Evolutionary conservation across 345 rosid species (phyloP), one percentile per base, ranked within the genome.

Genomic region (Streptanthus diversifolius): DNA sequence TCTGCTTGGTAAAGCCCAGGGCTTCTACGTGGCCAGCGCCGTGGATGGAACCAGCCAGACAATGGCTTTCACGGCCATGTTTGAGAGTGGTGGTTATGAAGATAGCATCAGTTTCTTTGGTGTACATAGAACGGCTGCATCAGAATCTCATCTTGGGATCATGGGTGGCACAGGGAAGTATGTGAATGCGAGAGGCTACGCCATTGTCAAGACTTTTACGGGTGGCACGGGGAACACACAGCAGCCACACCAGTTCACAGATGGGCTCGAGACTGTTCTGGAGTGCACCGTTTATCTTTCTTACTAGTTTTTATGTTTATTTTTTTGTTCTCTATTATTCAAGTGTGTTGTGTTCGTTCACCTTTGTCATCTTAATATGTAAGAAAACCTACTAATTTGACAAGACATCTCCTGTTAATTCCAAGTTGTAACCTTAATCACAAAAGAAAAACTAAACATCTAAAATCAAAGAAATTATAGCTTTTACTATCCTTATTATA

Each of bases 101-200:
- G 86, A 90, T 44, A 87, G 88, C 60, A 80, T 93, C 75, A 86
- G 90, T 80, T 82, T 93, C 72, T 90, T 87, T 1, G 97, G 97
- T 47, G 86, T 90, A 19, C 90, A 86, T 51, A 73, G 82, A 55
- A 86, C 85, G 0, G 90, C 81, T 1, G 85, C 80, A 8, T 86
- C 97, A 0, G 97, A 90, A 64, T 90, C 97, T 13, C 95, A 87
- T 74, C 80, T 90, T 43, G 85, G 91, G 0, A 71, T 88, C 64
- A 90, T 87, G 97, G 97, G 93, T 25, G 98, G 97, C 14, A 92
- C 95, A 0, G 96, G 98, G n/a, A 88, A 86, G 79, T 85, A 82
- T 73, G 87, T 86, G 33, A 87, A 90, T 61, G 90, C 89, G 25
- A 80, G 79, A 71, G 98, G 95, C 0, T 87, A n/a, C 52, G 89